Evolutionary conservation across 257 asterid species (phyloP).

Genomic region (Voacanga thouarsii): DNA sequence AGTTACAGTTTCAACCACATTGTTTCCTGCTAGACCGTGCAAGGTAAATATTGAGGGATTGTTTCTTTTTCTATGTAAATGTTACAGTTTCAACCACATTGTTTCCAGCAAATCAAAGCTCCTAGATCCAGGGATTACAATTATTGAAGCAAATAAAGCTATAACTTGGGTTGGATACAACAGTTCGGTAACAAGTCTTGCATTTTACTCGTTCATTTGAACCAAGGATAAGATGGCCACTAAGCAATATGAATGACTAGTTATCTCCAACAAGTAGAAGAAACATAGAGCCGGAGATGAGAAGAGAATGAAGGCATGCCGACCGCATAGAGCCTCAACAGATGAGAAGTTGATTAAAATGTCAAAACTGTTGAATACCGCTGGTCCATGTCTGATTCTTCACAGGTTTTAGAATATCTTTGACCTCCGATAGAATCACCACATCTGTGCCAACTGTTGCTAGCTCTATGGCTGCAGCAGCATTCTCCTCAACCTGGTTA

Average conservation of each 20-base stretch:
- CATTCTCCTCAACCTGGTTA: conserved; percentile 72
- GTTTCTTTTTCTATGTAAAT: no score
- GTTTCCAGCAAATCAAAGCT: not conserved
- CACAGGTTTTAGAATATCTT: conserved; percentile 67
- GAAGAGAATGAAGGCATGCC: not conserved
- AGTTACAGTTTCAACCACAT: not conserved
- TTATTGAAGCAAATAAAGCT: not conserved
- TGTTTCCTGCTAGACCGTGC: not conserved
- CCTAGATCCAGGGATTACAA: not conserved
- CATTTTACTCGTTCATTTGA: not conserved
- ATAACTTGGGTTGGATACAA: not conserved
- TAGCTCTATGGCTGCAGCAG: conserved; percentile 71
- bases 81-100: no score
- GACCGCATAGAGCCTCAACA: not conserved
- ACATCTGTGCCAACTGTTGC: conserved; percentile 57
- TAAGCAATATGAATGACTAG: not conserved
- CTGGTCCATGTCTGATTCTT: conserved; percentile 96
- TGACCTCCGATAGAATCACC: conserved; percentile 49
- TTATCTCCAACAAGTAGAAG: no score
- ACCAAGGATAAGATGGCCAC: not conserved
- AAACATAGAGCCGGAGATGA: no score
- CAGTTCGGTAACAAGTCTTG: not conserved
- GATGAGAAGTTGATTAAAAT: not conserved
- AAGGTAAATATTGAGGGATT: no score
- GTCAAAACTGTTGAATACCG: conserved; percentile 62